Evolutionary conservation across 352 stramenopile genomes (phyloP), one percentile per base, ranked within the genome.

Genomic region (Elongisporangium undulatum): DNA sequence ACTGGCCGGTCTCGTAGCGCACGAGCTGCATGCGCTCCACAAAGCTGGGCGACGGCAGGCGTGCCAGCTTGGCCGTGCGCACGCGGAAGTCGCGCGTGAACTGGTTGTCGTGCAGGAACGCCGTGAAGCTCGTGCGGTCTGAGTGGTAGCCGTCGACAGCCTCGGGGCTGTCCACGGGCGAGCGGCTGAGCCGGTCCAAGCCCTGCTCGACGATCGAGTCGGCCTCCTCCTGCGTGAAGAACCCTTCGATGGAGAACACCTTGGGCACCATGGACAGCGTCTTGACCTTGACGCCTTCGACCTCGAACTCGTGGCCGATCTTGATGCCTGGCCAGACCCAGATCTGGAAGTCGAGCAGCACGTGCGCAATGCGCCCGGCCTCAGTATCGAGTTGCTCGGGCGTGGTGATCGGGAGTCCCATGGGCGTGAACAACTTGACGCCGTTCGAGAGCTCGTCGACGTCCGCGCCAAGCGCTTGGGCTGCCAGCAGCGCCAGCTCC

Each of bases 321-420:
- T 82, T 77, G 41, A 92, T 68, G 20, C 82, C 79, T 38, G 82
- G 82, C 82, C 78, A 90, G 17, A 90, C 80, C 79, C 79, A 92
- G n/a, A 90, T 74, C 63, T 90, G 78, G 53, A 72, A 74, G 41
- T 89, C 74, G 17, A 89, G 67, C 55, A 92, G 58, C 22, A 92
- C 78, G 61, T 92, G 80, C 13, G 74, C 82, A 54, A 92, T 69
- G 22, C 77, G 74, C 49, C 62, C 61, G 45, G 59, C 38, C 12
- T 80, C 56, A 41, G 29, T 9, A 41, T 41, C 29, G 8, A 90
- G 53, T 24, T 87, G 59, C 8, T 55, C 49, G 9, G 63, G 57
- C 3, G 63, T 77, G 12, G 68, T 67, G 58, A 92, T 79, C 8
- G 72, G 69, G 9, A 75, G 52, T 8, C 82, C 77, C 59, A 75